Conservation (phyloP, 306 rosid species). For the Phaseolus lunatus region DNA sequence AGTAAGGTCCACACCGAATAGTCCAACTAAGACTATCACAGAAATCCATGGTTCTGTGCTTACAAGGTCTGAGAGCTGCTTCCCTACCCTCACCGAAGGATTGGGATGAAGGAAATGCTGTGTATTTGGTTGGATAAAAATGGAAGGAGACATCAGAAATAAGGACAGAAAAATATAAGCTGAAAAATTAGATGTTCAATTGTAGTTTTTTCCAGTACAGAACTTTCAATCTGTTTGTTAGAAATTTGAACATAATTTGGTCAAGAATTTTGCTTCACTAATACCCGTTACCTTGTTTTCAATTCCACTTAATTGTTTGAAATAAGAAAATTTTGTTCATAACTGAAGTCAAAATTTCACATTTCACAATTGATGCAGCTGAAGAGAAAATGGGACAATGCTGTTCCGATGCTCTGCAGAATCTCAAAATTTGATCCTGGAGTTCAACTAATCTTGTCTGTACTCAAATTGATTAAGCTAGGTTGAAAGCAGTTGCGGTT, state of each 20-base stretch:
- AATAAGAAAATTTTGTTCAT: conserved; percentile 18
- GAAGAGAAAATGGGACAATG: conserved; percentile 32
- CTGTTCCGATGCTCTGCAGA: neutral
- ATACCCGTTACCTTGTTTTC: conserved; percentile 15
- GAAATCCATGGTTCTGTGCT: conserved; percentile 54
- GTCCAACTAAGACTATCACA: conserved; percentile 58
- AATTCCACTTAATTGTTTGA: conserved; percentile 26
- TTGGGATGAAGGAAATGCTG: conserved; percentile 30
- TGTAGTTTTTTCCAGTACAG: conserved; percentile 50
- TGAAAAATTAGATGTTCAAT: conserved; percentile 40
- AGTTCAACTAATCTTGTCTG: conserved; percentile 45
- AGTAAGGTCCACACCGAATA: conserved; percentile 66
- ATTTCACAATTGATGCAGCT: conserved; percentile 26
- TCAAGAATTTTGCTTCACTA: conserved; percentile 33
- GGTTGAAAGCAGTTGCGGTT: conserved; percentile 23
- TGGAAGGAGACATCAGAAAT: conserved; percentile 40
- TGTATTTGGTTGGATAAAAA: conserved; percentile 46
- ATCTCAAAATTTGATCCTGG: conserved; percentile 27
- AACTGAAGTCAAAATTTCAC: conserved; percentile 35
- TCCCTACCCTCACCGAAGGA: conserved; percentile 64
- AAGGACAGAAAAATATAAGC: conserved; percentile 33
- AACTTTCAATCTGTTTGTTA: conserved; percentile 46
- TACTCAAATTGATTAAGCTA: conserved; percentile 34
- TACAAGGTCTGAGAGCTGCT: conserved; percentile 76
- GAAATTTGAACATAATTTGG: conserved; percentile 46